Base-by-base conservation (phyloP, 345 rosid species). In the Gynandropsis gynandra region DNA sequence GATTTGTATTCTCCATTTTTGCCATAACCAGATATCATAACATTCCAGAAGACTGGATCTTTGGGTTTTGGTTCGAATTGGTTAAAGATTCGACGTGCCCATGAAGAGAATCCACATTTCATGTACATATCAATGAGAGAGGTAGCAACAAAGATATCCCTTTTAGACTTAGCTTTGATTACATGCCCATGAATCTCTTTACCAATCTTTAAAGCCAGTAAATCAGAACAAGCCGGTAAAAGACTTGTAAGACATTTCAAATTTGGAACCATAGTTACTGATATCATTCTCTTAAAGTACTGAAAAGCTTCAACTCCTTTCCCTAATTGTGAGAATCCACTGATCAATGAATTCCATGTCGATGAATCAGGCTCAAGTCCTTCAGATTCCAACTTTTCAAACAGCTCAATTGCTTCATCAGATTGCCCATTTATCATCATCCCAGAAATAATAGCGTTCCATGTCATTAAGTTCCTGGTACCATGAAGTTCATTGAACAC, bases 41-140 rank as follows among this genome's bases (percentile, higher is more conserved):
- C 86, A 51, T 82, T 82, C 90, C 90, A 80, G 62, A 77, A 75
- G 45, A 81, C 78, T 1, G 82, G 86, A 63, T 77, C 86, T 47
- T 64, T 54, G 14, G 83, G 76, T 59, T 74, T 83, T 9, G 68
- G 49, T 47, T 58, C 64, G 54, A 80, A 75, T 40, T 58, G 52
- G 50, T 74, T 61, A 48, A 80, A 77, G 52, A 73, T 45, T 21
- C 50, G 69, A 1, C 69, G 74, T 16, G 78, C 83, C 69, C 36
- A 70, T 18, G 47, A 58, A 7, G 78, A 66, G 40, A 40, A 9
- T 47, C 83, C 80, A 52, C 86, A 77, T 63, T 80, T 82, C 86
- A 80, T 75, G 62, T 77, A 80, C 86, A 74, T 70, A 50, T 75
- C 70, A 41, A 76, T 63, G 11, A 77, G 76, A 37, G 86, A 62